These are phyloP conservation scores for Cercospora sp. DNA, from an alignment of 2,329 filamentous ascomycete species.

Conservation along the genomic window DNA sequence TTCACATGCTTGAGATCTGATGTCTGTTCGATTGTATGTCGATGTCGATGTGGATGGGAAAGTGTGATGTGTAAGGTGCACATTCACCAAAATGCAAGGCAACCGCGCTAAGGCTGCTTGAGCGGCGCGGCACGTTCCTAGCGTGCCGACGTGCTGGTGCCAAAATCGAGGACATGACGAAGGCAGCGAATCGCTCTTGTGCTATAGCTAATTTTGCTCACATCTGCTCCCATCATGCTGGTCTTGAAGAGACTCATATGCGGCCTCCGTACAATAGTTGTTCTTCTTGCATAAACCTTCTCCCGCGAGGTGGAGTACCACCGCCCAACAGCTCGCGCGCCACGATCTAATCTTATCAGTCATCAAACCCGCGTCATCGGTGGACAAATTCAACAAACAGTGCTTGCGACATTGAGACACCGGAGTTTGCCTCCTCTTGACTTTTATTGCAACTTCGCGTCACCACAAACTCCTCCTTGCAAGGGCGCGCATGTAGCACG, in stretches of 20 bases:
- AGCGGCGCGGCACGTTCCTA: neutral
- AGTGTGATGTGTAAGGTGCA: neutral
- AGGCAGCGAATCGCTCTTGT: neutral
- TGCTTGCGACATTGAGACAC: neutral
- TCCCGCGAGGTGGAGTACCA: neutral
- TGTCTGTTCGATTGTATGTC: neutral
- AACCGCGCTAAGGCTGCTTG: neutral
- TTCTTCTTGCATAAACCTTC: neutral
- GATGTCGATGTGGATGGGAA: neutral
- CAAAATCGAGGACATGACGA: neutral
- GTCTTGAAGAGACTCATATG: neutral
- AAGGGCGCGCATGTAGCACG: neutral
- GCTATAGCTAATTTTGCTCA: neutral
- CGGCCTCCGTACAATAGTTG: no score
- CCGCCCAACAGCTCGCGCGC: neutral
- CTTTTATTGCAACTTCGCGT: neutral
- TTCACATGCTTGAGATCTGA: neutral
- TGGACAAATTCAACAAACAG: slow-evolving; percentile 3
- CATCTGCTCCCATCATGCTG: neutral
- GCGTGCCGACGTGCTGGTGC: no score
- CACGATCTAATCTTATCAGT: slow-evolving; percentile 2
- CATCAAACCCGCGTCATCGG: slow-evolving; percentile 1
- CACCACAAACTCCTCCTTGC: neutral
- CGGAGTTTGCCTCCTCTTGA: neutral
- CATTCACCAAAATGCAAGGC: neutral